Evolutionary conservation across 768 basidiomycete species (phyloP).

Genomic region (Pluteus cervinus): DNA sequence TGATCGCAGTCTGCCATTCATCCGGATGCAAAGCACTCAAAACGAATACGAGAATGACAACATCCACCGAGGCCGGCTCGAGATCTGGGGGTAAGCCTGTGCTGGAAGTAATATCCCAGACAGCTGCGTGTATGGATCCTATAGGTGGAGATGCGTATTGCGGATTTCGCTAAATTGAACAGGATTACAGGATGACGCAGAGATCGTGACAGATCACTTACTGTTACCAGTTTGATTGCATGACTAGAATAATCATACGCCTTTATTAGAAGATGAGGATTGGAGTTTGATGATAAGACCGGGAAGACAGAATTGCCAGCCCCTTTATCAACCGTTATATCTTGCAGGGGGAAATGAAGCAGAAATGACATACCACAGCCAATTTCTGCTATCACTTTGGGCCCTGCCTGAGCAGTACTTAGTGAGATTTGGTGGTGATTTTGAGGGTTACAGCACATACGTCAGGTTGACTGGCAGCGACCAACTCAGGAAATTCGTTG

Average conservation of each 20-base stretch:
- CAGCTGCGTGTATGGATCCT: conserved; percentile 70
- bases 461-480: conserved; percentile 59
- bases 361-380: conserved; percentile 66
- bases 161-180: conserved; percentile 50
- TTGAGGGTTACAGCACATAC: conserved; percentile 27
- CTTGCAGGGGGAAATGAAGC: neutral
- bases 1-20: conserved; percentile 83
- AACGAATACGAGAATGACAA: conserved; percentile 90
- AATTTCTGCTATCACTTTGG: conserved; percentile 73
- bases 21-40: conserved; percentile 88
- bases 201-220: conserved; percentile 23
- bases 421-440: conserved; percentile 9
- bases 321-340: conserved; percentile 36
- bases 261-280: conserved; percentile 64
- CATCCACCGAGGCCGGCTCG: conserved; percentile 68
- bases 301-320: conserved; percentile 96
- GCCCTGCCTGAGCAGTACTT: conserved; percentile 61
- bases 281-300: conserved; percentile 74
- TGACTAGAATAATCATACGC: conserved; percentile 91
- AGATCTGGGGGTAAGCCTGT: conserved; percentile 57
- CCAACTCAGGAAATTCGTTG: conserved; percentile 91
- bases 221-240: conserved; percentile 88
- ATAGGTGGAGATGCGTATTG: conserved; percentile 61
- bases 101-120: conserved; percentile 85
- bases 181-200: conserved; percentile 2